Percentiles rank a stretch among this genome's conserved stretches.
phyloP scores from a whole-genome alignment of 2,329 filamentous ascomycete genomes.

The Scedosporium boydii region DNA sequence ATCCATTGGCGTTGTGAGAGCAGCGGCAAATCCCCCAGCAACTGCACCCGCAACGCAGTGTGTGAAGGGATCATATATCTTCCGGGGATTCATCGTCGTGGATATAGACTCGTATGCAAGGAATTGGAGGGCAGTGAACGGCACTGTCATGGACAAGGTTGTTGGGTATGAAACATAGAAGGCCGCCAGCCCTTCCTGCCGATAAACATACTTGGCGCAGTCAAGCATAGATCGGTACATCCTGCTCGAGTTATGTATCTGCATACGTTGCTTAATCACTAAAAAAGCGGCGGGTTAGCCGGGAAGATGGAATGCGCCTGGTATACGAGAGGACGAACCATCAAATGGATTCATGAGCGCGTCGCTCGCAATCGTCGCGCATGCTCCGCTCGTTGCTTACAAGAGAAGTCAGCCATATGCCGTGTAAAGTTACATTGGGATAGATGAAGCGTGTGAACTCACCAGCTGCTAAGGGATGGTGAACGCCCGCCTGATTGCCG shows the following conservation, averaged over 20 bases:
- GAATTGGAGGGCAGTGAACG: conserved; percentile 94
- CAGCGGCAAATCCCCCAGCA: conserved; percentile 87
- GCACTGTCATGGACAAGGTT: conserved; percentile 95
- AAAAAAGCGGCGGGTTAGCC: conserved; percentile 5
- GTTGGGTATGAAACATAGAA: conserved; percentile 99
- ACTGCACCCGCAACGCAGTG: conserved; percentile 89
- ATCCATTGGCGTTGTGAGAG: conserved; percentile 89
- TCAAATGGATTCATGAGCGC: conserved; percentile 99
- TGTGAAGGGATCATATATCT: conserved; percentile 82
- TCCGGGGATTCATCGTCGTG: conserved; percentile 79
- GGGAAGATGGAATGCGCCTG: background rate
- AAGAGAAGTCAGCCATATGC: conserved; percentile 5
- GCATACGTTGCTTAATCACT: conserved; percentile 99
- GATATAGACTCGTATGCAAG: conserved; percentile 96
- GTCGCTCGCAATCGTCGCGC: conserved; percentile 93
- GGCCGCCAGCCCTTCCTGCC: conserved; percentile 74
- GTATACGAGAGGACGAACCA: conserved; percentile 46
- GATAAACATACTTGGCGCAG: conserved; percentile 83
- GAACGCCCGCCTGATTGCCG: conserved; percentile 75
- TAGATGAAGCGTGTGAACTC: conserved; percentile 20
- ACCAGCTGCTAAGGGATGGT: conserved; percentile 92
- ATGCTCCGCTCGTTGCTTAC: conserved; percentile 81
- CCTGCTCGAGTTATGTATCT: conserved; percentile 84
- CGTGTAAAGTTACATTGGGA: no score
- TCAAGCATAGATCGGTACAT: conserved; percentile 79